Evolutionary conservation across 2,329 filamentous ascomycete species (phyloP), one percentile per base, ranked within the genome.

Genomic region (Dothidotthia symphoricarpi): DNA sequence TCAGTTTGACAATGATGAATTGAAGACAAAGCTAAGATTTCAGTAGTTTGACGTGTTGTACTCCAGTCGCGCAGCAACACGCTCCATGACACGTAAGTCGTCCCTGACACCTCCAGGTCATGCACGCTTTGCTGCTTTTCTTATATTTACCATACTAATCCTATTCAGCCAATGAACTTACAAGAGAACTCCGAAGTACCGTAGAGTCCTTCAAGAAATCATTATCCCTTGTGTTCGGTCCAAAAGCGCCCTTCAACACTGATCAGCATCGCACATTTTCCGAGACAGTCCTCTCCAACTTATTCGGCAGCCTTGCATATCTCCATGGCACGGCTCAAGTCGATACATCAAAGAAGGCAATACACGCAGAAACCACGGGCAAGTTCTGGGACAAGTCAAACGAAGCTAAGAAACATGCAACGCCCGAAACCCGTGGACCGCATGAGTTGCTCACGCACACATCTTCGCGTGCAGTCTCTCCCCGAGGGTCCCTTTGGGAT

Each of bases 401-500:
- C 2, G 82, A 84, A 55, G 89, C 89, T 3, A 78, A 87, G 41
- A 78, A 75, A 11, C 80, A 82, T 42, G 80, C 78, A 28, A 72
- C 81, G 49, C 81, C 88, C 51, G 75, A 80, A 43, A 69, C 82
- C 1, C 88, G 90, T 60, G 88, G 88, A 0, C 88, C 90, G 2
- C 86, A 84, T 43, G 87, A 95, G 62, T 78, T 97, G 4, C 95
- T 90, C 61, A 91, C 89, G 6, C 86, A 84, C 53, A 83, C 95
- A 34, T 91, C 91, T 0, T 95, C 90, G 7, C 78, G 93, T 6
- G 86, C 91, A 0, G 94, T 95, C 71, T 97, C 97, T 69, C 91
- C 93, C 3, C 79, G 93, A 45, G 91, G 91, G 0, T 97, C 97
- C 63, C 75, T 97, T 3, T 97, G 93, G 91, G 93, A 97, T 57